Evolutionary conservation across 345 rosid genomes (phyloP).

Genomic region (Eucalyptus camaldulensis): DNA sequence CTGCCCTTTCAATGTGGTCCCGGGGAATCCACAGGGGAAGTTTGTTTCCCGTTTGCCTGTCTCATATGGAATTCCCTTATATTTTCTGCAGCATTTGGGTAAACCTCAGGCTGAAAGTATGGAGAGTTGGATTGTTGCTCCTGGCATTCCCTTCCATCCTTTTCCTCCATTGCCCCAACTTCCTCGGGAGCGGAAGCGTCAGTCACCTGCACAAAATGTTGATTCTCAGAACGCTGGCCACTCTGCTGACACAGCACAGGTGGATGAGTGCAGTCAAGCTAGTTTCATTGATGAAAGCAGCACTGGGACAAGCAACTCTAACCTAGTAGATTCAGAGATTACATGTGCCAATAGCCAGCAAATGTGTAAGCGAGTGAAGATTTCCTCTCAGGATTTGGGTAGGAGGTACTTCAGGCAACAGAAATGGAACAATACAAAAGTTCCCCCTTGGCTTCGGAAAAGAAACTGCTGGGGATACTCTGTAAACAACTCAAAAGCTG

Average conservation of each 20-base stretch:
- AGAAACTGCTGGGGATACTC: slow-evolving; percentile 23
- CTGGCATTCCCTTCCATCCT: slow-evolving; percentile 78
- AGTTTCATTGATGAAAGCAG: slow-evolving; percentile 5
- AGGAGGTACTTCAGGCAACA: slow-evolving; percentile 74
- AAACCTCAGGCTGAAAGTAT: slow-evolving; percentile 27
- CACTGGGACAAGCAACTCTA: slow-evolving; percentile 14
- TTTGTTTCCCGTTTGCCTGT: slow-evolving; percentile 53
- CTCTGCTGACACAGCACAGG: background rate
- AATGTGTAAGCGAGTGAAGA: slow-evolving; percentile 33
- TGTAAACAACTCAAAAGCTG: slow-evolving; percentile 11
- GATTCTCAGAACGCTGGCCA: background rate
- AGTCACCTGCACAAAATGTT: slow-evolving; percentile 2
- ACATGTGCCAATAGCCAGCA: slow-evolving; percentile 17
- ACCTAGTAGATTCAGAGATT: slow-evolving; percentile 11
- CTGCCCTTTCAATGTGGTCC: slow-evolving; percentile 16
- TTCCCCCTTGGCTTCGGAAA: slow-evolving; percentile 52
- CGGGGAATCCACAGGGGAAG: slow-evolving; percentile 43
- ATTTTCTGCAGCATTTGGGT: slow-evolving; percentile 51
- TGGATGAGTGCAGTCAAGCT: background rate
- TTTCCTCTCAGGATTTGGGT: slow-evolving; percentile 44
- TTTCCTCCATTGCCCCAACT: slow-evolving; percentile 78
- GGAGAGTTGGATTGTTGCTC: slow-evolving; percentile 64
- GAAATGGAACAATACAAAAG: slow-evolving; percentile 28
- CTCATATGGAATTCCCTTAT: slow-evolving; percentile 79
- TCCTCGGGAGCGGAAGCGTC: slow-evolving; percentile 27